Base-by-base conservation (phyloP, 768 basidiomycete species). In the Ramaria sp. region DNA sequence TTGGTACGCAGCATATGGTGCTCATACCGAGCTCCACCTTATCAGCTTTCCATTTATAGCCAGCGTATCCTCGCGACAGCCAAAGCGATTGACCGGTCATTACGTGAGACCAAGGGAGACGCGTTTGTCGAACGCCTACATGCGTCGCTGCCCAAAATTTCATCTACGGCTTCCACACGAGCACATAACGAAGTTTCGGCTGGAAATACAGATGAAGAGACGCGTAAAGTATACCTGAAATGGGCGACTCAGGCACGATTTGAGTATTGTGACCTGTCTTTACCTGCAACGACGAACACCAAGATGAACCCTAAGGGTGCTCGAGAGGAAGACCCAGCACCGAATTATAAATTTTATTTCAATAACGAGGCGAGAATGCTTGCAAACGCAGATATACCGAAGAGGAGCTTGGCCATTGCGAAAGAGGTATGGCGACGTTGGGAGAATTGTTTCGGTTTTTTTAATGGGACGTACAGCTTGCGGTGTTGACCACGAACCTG, bases 361-460 rank as follows among this genome's bases (percentile, higher is more conserved):
- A 86, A 86, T 65, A 83, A 78, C 61, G 91, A 93, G 67, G 88
- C 88, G 20, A 78, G 90, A 30, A 86, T 90, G 83, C 73, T 92
- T 30, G 84, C 84, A 3, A 83, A 82, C 63, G 85, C 88, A 20
- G 88, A 91, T 64, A 88, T 93, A 54, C 91, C 92, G 5, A 94
- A 91, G 70, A 78, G 94, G 45, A 92, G 89, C 1, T 74, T 96
- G 58, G 93, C 93, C 10, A 96, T 97, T 60, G 94, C 94, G 3
- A 97, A 96, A 71, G 92, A 95, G 80, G 88, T 86, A 20, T 34
- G 66, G 46, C 11, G 39, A 39, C 15, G 1, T 4, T 47, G 24
- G 34, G 52, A 42, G 24, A 52, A 20, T 46, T 49, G 37, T 43
- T 9, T 20, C 17, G 54, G 52, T 9, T 27, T 57, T 58, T 62